These are phyloP conservation scores for Talinum fruticosum DNA, from an alignment of 148 eudicot species.

Conservation along the genomic window DNA sequence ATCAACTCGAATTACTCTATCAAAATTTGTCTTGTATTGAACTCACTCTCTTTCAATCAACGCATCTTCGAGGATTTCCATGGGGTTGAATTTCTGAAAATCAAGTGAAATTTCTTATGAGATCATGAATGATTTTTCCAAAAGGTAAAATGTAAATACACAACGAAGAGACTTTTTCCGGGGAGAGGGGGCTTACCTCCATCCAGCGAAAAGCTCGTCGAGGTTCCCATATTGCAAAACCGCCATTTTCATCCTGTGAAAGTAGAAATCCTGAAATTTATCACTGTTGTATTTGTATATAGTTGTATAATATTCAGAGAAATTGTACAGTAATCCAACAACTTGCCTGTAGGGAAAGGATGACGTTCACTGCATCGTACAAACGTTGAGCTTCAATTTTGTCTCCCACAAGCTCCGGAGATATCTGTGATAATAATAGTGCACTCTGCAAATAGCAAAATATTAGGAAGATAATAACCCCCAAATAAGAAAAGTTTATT, in stretches of 20 bases:
- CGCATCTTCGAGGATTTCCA: constrained; percentile 50
- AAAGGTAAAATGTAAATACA: no score
- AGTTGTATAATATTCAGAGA: no score
- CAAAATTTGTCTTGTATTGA: not conserved
- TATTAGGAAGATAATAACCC: not conserved
- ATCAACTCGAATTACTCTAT: no score
- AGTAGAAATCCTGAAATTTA: no score
- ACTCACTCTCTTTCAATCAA: constrained; percentile 57
- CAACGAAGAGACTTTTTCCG: no score
- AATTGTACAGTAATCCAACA: no score
- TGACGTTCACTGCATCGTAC: constrained; percentile 54
- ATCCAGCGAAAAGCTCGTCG: constrained; percentile 45
- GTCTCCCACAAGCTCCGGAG: constrained; percentile 43
- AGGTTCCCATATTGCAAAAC: constrained; percentile 55
- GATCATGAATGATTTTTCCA: not conserved
- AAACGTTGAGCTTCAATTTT: constrained; percentile 36
- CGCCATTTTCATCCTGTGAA: no score
- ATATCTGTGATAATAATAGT: constrained; percentile 46
- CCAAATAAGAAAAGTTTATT: no score
- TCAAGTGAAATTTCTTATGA: not conserved
- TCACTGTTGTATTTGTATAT: no score
- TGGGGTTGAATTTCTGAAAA: constrained; percentile 56
- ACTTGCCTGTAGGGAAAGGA: no score
- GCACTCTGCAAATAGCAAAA: constrained; percentile 42
- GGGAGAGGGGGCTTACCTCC: no score